Evolutionary conservation across 345 rosid species (phyloP).

Genomic region (Populus simonii): DNA sequence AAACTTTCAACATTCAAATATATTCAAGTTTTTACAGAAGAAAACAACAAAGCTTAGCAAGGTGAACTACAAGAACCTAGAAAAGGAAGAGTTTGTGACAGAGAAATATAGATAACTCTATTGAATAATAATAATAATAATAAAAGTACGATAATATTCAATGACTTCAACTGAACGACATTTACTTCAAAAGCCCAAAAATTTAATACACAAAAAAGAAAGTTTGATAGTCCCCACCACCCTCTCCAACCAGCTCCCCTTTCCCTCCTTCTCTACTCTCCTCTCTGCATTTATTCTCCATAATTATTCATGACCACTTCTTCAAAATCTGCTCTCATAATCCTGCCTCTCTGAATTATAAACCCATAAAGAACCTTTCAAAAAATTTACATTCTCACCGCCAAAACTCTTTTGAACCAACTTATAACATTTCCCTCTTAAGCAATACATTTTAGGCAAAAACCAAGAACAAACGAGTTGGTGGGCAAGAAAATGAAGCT

Average conservation of each 20-base stretch:
- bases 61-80: neutral
- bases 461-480: neutral
- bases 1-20: neutral
- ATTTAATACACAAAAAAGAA: constrained; percentile 28
- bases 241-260: neutral
- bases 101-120: neutral
- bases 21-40: neutral
- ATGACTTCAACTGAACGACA: constrained; percentile 38
- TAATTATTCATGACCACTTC: neutral
- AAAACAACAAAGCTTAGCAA: neutral
- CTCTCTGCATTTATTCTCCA: neutral
- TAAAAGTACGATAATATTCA: constrained; percentile 10
- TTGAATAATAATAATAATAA: neutral
- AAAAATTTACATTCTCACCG: neutral
- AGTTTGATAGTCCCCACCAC: constrained; percentile 25
- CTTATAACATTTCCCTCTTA: neutral
- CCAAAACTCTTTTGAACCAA: neutral
- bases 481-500: constrained; percentile 58
- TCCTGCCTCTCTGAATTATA: neutral
- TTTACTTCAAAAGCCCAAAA: constrained; percentile 30
- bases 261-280: neutral
- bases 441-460: neutral
- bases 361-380: constrained; percentile 9
- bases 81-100: constrained; percentile 16
- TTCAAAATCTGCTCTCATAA: constrained; percentile 35